Evolutionary conservation across 1,284 basidiomycete species (phyloP).

Genomic region (Trichosporon sp.): DNA sequence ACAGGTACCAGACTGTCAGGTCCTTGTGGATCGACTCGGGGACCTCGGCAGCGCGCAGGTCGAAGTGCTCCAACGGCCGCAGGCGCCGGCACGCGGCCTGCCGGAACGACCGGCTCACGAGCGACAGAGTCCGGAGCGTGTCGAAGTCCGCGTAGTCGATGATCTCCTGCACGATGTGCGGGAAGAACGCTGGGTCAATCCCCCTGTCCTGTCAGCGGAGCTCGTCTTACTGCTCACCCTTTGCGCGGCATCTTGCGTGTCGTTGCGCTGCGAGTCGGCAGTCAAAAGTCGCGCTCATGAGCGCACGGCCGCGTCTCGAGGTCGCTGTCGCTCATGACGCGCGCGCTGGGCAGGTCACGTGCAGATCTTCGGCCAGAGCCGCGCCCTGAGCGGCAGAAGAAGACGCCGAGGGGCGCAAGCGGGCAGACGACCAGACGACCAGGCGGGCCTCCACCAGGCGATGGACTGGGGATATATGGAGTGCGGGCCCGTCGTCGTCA

Average conservation of each 20-base stretch:
- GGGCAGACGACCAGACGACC: no score
- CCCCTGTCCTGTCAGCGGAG: neutral
- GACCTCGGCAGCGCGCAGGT: neutral
- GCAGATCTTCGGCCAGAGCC: neutral
- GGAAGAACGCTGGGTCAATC: slow-evolving; percentile 7
- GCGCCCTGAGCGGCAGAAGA: neutral
- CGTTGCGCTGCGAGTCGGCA: no score
- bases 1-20: neutral
- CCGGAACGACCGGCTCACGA: neutral
- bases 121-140: neutral
- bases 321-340: no score
- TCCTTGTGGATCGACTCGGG: neutral
- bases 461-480: neutral
- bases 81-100: neutral
- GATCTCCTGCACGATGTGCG: slow-evolving; percentile 14
- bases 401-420: neutral
- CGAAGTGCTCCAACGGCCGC: neutral
- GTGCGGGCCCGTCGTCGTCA: neutral
- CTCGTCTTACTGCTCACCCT: neutral
- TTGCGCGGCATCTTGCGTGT: neutral
- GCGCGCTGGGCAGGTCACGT: neutral
- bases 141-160: neutral
- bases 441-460: neutral
- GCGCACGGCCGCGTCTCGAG: no score
- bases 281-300: no score